These are phyloP conservation scores for Alternaria postmessia DNA, from an alignment of 2,329 filamentous ascomycete species.

Conservation along the genomic window DNA sequence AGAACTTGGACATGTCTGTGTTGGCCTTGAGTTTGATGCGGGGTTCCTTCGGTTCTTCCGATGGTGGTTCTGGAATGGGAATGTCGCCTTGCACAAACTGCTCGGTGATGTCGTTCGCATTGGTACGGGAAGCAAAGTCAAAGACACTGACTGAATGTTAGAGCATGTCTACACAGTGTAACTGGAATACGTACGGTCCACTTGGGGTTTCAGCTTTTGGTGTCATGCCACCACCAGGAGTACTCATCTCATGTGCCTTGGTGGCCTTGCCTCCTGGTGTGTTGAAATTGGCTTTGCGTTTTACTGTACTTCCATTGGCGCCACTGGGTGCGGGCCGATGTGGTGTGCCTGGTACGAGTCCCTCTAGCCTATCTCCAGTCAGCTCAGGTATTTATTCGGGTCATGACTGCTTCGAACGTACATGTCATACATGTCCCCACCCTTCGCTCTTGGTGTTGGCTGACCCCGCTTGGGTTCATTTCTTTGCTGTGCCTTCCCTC, in stretches of 20 bases:
- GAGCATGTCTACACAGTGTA: neutral
- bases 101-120: constrained; percentile 83
- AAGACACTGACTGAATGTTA: constrained; percentile 56
- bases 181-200: constrained; percentile 48
- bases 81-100: constrained; percentile 79
- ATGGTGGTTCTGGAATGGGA: constrained; percentile 70
- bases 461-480: constrained; percentile 68
- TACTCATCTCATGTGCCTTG: constrained; percentile 56
- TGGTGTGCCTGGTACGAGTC: constrained; percentile 57
- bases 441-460: constrained; percentile 65
- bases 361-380: constrained; percentile 54
- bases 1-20: constrained; percentile 88
- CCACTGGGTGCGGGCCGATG: constrained; percentile 51
- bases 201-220: constrained; percentile 47
- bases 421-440: constrained; percentile 82
- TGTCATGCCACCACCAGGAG: constrained; percentile 55
- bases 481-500: constrained; percentile 69
- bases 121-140: constrained; percentile 77
- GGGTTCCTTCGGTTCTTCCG: constrained; percentile 75
- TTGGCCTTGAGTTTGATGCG: constrained; percentile 86
- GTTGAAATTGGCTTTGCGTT: constrained; percentile 62
- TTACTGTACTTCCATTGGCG: constrained; percentile 57
- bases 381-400: constrained; percentile 1
- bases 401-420: constrained; percentile 42
- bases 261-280: constrained; percentile 58